phyloP scores from a whole-genome alignment of 768 basidiomycete species.

The Albatrellus ellisii region DNA sequence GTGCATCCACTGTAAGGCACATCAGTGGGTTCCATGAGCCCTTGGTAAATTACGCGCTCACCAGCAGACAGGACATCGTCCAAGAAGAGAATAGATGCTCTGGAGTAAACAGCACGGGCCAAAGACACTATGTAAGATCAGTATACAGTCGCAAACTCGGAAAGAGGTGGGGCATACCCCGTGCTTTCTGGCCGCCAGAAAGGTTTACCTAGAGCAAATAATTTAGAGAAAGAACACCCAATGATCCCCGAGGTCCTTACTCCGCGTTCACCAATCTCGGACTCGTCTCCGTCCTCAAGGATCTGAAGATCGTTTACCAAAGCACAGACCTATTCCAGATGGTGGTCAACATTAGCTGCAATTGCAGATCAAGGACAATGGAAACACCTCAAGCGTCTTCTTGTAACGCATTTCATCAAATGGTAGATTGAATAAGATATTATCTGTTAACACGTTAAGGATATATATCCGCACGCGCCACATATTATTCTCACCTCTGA shows the following conservation, averaged over 20 bases:
- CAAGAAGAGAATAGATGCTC: constrained; percentile 67
- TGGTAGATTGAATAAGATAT: constrained; percentile 74
- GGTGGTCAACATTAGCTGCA: constrained; percentile 9
- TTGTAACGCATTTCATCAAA: constrained; percentile 62
- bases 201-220: constrained; percentile 26
- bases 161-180: constrained; percentile 24
- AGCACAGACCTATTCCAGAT: constrained; percentile 28
- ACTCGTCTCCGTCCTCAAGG: constrained; percentile 77
- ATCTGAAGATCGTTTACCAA: constrained; percentile 66
- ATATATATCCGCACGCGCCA: background rate
- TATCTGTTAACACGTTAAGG: constrained; percentile 25
- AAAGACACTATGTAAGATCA: constrained; percentile 36
- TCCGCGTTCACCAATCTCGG: constrained; percentile 81
- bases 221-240: background rate
- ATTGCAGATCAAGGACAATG: constrained; percentile 5
- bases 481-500: constrained; percentile 27
- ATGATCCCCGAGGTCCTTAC: no score
- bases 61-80: constrained; percentile 65
- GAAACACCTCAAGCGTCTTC: constrained; percentile 52
- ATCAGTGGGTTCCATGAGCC: background rate
- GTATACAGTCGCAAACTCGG: background rate
- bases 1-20: constrained; percentile 53
- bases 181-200: constrained; percentile 40
- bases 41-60: constrained; percentile 11
- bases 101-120: constrained; percentile 82